These are phyloP conservation scores for Yamadazyma dushanensis DNA, from an alignment of 1,139 yeast species.

Conservation along the genomic window DNA sequence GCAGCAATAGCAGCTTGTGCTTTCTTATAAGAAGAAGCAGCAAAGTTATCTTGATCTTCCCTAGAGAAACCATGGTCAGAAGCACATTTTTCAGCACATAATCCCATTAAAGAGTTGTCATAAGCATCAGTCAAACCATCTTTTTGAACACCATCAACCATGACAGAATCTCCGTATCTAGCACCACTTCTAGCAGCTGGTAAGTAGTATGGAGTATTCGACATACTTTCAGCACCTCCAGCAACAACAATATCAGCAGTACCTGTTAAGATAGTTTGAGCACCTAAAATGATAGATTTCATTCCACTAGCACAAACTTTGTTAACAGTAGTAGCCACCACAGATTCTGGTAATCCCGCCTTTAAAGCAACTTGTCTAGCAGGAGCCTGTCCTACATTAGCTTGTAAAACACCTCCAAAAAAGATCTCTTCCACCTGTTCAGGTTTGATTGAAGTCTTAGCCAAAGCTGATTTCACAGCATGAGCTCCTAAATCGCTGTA, in stretches of 20 bases:
- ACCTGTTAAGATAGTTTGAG: slow-evolving; percentile 87
- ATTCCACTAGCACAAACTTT: slow-evolving; percentile 97
- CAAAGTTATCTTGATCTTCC: slow-evolving; percentile 72
- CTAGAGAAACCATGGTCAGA: slow-evolving; percentile 62
- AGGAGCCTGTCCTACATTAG: slow-evolving; percentile 95
- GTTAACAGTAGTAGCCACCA: slow-evolving; percentile 87
- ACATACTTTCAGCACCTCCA: slow-evolving; percentile 98
- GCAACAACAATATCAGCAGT: slow-evolving; percentile 90
- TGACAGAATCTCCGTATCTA: slow-evolving; percentile 76
- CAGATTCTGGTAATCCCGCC: slow-evolving; percentile 77
- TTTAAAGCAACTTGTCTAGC: slow-evolving; percentile 96
- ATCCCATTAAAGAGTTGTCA: slow-evolving; percentile 87
- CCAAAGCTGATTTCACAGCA: slow-evolving; percentile 87
- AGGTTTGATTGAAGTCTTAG: slow-evolving; percentile 75
- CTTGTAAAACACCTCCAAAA: slow-evolving; percentile 91
- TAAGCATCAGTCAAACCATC: slow-evolving; percentile 94
- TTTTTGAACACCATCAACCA: slow-evolving; percentile 85
- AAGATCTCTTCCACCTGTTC: slow-evolving; percentile 82
- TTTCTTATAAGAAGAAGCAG: slow-evolving; percentile 66
- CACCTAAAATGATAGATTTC: slow-evolving; percentile 87
- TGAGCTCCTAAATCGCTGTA: slow-evolving; percentile 88
- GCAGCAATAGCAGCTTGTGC: slow-evolving; percentile 77
- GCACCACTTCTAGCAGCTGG: slow-evolving; percentile 86
- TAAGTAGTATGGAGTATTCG: slow-evolving; percentile 90
- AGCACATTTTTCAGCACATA: slow-evolving; percentile 95